These are phyloP conservation scores for Protomyces lactucae-debilis DNA, from an alignment of 1,139 yeast species.

Conservation along the genomic window DNA sequence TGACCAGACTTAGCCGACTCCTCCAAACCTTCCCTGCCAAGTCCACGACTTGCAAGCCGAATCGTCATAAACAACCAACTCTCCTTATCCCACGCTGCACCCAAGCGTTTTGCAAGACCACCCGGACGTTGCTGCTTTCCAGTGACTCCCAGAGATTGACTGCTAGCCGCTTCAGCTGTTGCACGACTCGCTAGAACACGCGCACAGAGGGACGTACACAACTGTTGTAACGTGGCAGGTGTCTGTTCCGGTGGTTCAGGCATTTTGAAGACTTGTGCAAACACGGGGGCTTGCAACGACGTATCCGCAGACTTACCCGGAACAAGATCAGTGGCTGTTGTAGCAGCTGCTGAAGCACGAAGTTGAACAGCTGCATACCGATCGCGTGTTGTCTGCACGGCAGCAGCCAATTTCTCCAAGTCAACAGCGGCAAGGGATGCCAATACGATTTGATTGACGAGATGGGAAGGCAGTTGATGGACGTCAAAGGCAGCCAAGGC, in stretches of 20 bases:
- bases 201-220: background rate
- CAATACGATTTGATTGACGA: conserved; percentile 61
- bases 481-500: conserved; percentile 65
- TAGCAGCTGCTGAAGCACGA: background rate
- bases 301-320: too few species aligned
- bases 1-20: conserved; percentile 18
- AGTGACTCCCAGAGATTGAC: background rate
- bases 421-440: conserved; percentile 57
- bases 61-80: conserved; percentile 76
- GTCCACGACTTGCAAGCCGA: conserved; percentile 69
- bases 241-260: background rate
- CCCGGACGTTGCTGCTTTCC: background rate
- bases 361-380: conserved; percentile 16
- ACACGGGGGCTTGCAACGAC: background rate
- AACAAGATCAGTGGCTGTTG: background rate
- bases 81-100: conserved; percentile 27
- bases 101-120: conserved; percentile 17
- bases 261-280: background rate
- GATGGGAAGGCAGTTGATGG: conserved; percentile 58
- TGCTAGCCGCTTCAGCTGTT: background rate
- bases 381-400: conserved; percentile 25
- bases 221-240: background rate
- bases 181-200: background rate
- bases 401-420: conserved; percentile 48
- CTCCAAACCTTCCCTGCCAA: conserved; percentile 25